phyloP scores from a whole-genome alignment of 805 yeast genomes.

The Candida silvicultrix region DNA sequence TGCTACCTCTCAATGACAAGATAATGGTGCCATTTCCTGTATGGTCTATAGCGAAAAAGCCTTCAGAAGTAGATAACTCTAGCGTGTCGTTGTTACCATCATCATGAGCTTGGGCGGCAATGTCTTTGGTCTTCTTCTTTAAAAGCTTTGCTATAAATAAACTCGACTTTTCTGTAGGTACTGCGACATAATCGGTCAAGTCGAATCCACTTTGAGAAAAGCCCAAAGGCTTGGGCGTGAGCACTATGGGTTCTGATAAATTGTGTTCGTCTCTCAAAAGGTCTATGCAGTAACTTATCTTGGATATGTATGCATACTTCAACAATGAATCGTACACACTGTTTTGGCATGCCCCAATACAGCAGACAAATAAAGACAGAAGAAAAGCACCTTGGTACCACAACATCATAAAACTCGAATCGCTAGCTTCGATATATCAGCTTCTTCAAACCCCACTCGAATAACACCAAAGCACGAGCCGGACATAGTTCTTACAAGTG shows the following conservation, averaged over 20 bases:
- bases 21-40: conserved; percentile 33
- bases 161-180: background rate
- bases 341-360: conserved; percentile 1
- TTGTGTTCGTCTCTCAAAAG: conserved; percentile 4
- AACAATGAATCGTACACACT: conserved; percentile 12
- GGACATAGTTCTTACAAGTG: no score
- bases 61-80: conserved; percentile 19
- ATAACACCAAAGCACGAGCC: no score
- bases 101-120: background rate
- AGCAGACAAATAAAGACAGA: background rate
- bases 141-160: conserved; percentile 8
- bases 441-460: no score
- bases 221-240: conserved; percentile 9
- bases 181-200: conserved; percentile 4
- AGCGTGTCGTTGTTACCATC: background rate
- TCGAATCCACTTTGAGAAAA: conserved; percentile 8
- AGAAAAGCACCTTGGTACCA: background rate
- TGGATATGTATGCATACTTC: conserved; percentile 14
- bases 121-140: background rate
- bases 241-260: conserved; percentile 10
- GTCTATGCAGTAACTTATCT: conserved; percentile 17
- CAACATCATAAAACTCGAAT: no score
- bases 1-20: conserved; percentile 58
- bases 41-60: conserved; percentile 50
- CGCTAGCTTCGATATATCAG: no score